These are phyloP conservation scores for Chimonanthus praecox DNA, from an alignment of 164 flowering plant species.

Conservation along the genomic window DNA sequence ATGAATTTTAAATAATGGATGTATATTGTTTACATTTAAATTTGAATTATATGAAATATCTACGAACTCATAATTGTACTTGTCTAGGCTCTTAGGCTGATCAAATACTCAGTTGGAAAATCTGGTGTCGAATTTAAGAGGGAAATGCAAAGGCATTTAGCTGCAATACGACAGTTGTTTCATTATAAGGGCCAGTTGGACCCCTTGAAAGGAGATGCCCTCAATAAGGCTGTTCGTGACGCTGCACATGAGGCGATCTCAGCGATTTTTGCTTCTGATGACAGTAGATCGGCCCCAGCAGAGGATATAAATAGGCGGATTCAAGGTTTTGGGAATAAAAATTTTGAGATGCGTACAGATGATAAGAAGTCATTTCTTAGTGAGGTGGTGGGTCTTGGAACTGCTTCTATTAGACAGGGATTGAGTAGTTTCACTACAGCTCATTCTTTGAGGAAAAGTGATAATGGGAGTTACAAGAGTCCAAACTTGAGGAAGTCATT, in stretches of 20 bases:
- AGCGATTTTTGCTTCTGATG: slow-evolving; percentile 76
- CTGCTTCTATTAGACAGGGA: slow-evolving; percentile 87
- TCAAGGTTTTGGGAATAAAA: slow-evolving; percentile 93
- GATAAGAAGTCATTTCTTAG: slow-evolving; percentile 89
- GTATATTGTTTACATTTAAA: background rate
- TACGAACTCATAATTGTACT: slow-evolving; percentile 4
- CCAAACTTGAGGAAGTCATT: slow-evolving; percentile 75
- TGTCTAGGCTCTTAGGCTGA: slow-evolving; percentile 79
- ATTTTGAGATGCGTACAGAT: slow-evolving; percentile 62
- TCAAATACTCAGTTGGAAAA: slow-evolving; percentile 87
- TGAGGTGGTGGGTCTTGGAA: slow-evolving; percentile 93
- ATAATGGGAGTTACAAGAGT: slow-evolving; percentile 70
- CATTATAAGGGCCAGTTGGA: slow-evolving; percentile 88
- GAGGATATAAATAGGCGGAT: slow-evolving; percentile 65
- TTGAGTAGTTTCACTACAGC: slow-evolving; percentile 60
- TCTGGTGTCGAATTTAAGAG: slow-evolving; percentile 93
- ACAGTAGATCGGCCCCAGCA: slow-evolving; percentile 44
- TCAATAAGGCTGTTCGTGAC: slow-evolving; percentile 89
- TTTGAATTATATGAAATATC: background rate
- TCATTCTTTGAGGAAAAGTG: slow-evolving; percentile 55
- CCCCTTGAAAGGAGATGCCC: slow-evolving; percentile 90
- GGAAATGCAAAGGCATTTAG: slow-evolving; percentile 94
- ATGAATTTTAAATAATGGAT: background rate
- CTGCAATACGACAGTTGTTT: slow-evolving; percentile 74
- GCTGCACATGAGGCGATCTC: slow-evolving; percentile 85